Base-by-base conservation (phyloP, 2,329 filamentous ascomycete genomes). In the Claviceps capensis region DNA sequence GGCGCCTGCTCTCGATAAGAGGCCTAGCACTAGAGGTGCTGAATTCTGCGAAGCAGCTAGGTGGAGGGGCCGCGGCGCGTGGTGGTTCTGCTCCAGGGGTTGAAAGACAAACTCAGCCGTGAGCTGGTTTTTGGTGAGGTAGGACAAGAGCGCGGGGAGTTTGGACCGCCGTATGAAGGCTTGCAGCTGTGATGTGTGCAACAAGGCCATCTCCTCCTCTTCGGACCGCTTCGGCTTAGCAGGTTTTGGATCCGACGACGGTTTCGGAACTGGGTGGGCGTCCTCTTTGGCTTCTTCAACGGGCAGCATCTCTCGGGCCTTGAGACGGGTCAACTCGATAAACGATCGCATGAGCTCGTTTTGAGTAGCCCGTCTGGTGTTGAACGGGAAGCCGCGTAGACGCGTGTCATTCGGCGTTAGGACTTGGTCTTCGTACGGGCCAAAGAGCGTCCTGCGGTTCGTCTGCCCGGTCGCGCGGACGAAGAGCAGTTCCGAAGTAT, bases 301-400 rank as follows among this genome's bases (percentile, higher is more conserved):
- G 56, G 88, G 85, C 53, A 87, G 78, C 30, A 97, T 78, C 55
- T 86, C 84, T 48, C 81, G 82, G 47, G 95, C 77, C 67, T 98
- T 96, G 16, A 96, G 77, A 16, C 93, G 77, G 0, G 93, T 98
- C 36, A 98, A 76, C 69, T 98, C 93, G 56, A 95, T 86, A 61
- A 96, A 98, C 1, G 86, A 86, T 41, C 91, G 81, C 85, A 97
- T 93, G 0, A 98, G 81, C 67, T 98, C 93, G 47, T 85, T 87
- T 62, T 97, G 90, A 0, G 93, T 98, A 0, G 93, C 88, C 53
- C 93, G 77, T 13, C 89, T 79, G 8, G 93, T 98, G 65, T 79
- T 95, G 66, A 98, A 98, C 0, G 93, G 93, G 56, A 98, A 96
- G 0, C 87, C 85, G 52, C 93, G 78, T 61, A 95, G 76, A 38